Evolutionary conservation across 352 stramenopile species (phyloP).

Genomic region (Sclerospora graminicola): DNA sequence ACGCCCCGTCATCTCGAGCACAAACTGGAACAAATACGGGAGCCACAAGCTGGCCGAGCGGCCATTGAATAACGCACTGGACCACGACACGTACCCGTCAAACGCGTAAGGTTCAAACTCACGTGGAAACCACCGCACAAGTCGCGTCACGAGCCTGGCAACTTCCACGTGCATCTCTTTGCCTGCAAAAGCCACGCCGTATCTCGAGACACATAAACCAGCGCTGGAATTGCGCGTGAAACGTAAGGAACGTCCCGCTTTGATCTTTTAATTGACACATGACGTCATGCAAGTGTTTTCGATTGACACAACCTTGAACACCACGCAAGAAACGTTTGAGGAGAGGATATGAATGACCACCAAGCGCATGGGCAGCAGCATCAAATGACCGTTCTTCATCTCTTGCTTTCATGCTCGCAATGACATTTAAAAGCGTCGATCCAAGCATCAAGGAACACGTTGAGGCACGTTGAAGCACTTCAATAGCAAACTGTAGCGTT

Average conservation of each 20-base stretch:
- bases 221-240: slow-evolving; percentile 29
- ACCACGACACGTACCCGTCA: slow-evolving; percentile 14
- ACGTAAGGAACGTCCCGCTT: slow-evolving; percentile 7
- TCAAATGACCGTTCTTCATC: too few species aligned
- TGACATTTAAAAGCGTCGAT: slow-evolving; percentile 10
- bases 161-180: too few species aligned
- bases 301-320: too few species aligned
- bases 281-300: too few species aligned
- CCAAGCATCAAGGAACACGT: slow-evolving; percentile 27
- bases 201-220: too few species aligned
- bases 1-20: slow-evolving; percentile 16
- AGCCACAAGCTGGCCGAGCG: slow-evolving; percentile 19
- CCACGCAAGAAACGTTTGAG: slow-evolving; percentile 25
- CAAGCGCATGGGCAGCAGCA: slow-evolving; percentile 2
- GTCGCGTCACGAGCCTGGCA: too few species aligned
- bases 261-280: slow-evolving; percentile 18
- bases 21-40: slow-evolving; percentile 24
- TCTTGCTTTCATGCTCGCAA: too few species aligned
- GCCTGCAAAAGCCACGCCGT: slow-evolving; percentile 17
- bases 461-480: slow-evolving; percentile 27
- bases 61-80: slow-evolving; percentile 12
- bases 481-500: too few species aligned
- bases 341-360: slow-evolving; percentile 22
- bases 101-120: slow-evolving; percentile 16
- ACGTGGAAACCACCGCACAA: too few species aligned